Evolutionary conservation across 805 yeast species (phyloP).

Genomic region (Tetrapisispora namnaoensis): DNA sequence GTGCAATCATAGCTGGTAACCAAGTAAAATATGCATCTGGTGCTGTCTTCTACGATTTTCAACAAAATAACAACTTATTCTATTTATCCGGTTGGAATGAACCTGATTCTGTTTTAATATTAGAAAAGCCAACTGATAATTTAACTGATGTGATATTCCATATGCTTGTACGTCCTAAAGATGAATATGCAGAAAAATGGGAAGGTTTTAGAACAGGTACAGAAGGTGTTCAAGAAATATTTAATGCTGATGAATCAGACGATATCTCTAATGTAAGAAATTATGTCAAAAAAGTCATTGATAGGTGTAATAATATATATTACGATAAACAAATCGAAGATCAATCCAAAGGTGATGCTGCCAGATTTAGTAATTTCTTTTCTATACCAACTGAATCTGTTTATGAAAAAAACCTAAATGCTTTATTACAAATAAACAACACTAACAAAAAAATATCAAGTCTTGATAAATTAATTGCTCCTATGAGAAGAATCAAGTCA

Average conservation of each 20-base stretch:
- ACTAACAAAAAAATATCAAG: slow-evolving; percentile 4
- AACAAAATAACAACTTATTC: slow-evolving; percentile 81
- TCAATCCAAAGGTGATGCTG: slow-evolving; percentile 13
- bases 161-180: slow-evolving; percentile 79
- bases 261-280: slow-evolving; percentile 19
- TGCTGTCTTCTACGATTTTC: slow-evolving; percentile 83
- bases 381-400: slow-evolving; percentile 18
- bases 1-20: slow-evolving; percentile 69
- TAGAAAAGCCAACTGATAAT: slow-evolving; percentile 50
- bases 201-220: slow-evolving; percentile 89
- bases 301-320: slow-evolving; percentile 42
- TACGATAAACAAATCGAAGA: slow-evolving; percentile 35
- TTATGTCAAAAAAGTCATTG: slow-evolving; percentile 40
- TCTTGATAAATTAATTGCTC: slow-evolving; percentile 16
- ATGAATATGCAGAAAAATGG: slow-evolving; percentile 77
- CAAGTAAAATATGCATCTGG: slow-evolving; percentile 75
- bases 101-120: slow-evolving; percentile 62
- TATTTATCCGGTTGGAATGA: slow-evolving; percentile 91
- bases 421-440: slow-evolving; percentile 28
- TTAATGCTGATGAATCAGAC: slow-evolving; percentile 75
- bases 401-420: slow-evolving; percentile 18
- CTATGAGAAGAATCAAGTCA: slow-evolving; percentile 58
- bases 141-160: slow-evolving; percentile 53
- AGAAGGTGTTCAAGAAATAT: slow-evolving; percentile 68
- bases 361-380: slow-evolving; percentile 24